These are phyloP conservation scores for Amphichorda felina DNA, from an alignment of 2,329 filamentous ascomycete genomes.

Conservation along the genomic window DNA sequence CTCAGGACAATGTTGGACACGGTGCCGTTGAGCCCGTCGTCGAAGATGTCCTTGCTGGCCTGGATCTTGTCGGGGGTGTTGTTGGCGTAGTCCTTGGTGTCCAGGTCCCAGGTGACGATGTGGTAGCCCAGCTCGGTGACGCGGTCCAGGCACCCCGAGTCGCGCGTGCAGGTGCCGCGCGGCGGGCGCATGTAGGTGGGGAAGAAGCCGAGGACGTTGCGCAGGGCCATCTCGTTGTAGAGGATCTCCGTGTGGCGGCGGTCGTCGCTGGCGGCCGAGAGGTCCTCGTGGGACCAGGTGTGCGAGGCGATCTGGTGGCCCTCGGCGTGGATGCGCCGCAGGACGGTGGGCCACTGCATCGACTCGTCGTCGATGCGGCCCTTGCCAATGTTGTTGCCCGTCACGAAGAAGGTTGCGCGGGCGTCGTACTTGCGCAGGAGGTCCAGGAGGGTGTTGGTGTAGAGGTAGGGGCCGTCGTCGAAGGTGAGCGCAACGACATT, in stretches of 20 bases:
- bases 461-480: constrained; percentile 32
- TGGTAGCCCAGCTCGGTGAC: constrained; percentile 37
- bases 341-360: constrained; percentile 19
- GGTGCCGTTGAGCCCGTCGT: constrained; percentile 13
- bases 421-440: constrained; percentile 15
- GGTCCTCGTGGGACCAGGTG: constrained; percentile 33
- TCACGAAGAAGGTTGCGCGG: constrained; percentile 29
- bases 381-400: constrained; percentile 27
- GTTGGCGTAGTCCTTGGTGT: constrained; percentile 50
- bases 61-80: constrained; percentile 35
- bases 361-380: constrained; percentile 24
- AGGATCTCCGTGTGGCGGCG: constrained; percentile 25
- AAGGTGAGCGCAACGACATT: constrained; percentile 31
- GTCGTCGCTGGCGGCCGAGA: constrained; percentile 21
- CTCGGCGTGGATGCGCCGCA: constrained; percentile 25
- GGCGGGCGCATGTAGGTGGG: constrained; percentile 32
- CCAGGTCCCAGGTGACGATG: constrained; percentile 42
- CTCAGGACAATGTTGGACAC: constrained; percentile 36
- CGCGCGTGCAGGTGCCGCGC: constrained; percentile 27
- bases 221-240: constrained; percentile 31
- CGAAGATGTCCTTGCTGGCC: constrained; percentile 26
- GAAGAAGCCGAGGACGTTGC: constrained; percentile 26
- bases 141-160: constrained; percentile 24
- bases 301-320: constrained; percentile 35
- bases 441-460: constrained; percentile 28